Evolutionary conservation across 2,329 filamentous ascomycete genomes (phyloP).

Genomic region (Aspergillus sp.): DNA sequence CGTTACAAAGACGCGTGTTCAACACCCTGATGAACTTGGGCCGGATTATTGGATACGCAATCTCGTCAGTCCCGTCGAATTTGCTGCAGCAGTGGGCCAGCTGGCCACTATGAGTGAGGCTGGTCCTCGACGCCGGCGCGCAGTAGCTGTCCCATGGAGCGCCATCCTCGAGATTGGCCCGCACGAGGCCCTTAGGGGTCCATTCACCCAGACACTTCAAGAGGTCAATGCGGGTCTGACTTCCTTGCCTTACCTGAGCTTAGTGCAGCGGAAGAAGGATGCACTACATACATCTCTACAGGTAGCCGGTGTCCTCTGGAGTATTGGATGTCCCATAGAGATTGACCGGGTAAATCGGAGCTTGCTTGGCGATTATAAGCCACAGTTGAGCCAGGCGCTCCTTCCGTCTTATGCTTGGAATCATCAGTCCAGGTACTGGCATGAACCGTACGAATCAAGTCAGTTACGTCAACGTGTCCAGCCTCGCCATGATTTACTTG

Average conservation of each 20-base stretch:
- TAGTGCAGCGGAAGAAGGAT: conserved; percentile 15
- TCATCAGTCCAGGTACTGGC: conserved; percentile 42
- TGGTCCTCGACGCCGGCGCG: neutral
- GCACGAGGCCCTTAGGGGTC: conserved; percentile 30
- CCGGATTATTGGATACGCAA: conserved; percentile 28
- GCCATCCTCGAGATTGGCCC: conserved; percentile 33
- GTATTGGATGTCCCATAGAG: conserved; percentile 9
- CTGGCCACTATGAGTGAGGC: conserved; percentile 1
- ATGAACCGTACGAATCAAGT: conserved; percentile 26
- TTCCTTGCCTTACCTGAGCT: conserved; percentile 13
- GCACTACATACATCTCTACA: conserved; percentile 15
- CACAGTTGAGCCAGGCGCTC: neutral
- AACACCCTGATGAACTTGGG: conserved; percentile 12
- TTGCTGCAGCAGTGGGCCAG: conserved; percentile 21
- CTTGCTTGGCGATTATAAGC: no score
- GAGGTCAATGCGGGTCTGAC: no score
- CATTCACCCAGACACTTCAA: conserved; percentile 21
- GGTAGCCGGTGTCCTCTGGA: conserved; percentile 20
- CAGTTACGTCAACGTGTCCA: conserved; percentile 24
- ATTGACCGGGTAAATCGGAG: no score
- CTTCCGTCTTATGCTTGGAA: conserved; percentile 42
- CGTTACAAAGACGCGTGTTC: conserved; percentile 26
- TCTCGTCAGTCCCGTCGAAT: conserved; percentile 26
- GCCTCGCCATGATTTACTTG: conserved; percentile 25
- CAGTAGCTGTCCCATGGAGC: neutral